A percentile compares a stretch with the other conserved stretches of the same genome.
These are phyloP conservation scores for Brassica nigra DNA, from an alignment of 345 rosid genomes.

Conservation along the genomic window DNA sequence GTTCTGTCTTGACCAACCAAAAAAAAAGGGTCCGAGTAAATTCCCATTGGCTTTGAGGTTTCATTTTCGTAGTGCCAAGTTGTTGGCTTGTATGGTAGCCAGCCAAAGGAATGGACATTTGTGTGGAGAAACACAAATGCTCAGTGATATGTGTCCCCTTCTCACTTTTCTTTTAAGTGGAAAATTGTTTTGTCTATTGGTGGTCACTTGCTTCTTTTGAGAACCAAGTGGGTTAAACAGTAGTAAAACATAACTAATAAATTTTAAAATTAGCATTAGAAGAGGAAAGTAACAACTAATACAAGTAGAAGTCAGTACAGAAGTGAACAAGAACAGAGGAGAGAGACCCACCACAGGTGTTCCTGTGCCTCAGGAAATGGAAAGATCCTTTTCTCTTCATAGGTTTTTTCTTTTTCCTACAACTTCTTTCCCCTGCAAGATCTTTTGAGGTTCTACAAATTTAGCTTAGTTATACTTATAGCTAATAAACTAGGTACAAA, in stretches of 20 bases:
- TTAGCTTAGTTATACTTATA: slow-evolving; percentile 35
- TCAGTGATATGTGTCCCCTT: slow-evolving; percentile 26
- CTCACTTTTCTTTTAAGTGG: slow-evolving; percentile 26
- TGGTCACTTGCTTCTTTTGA: slow-evolving; percentile 24
- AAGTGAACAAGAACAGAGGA: slow-evolving; percentile 10
- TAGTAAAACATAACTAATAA: slow-evolving; percentile 11
- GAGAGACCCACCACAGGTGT: slow-evolving; percentile 34
- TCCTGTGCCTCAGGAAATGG: slow-evolving; percentile 39
- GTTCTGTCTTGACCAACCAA: slow-evolving; percentile 22
- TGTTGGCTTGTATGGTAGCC: slow-evolving; percentile 37
- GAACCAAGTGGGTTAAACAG: slow-evolving; percentile 20
- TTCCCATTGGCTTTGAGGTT: slow-evolving; percentile 44
- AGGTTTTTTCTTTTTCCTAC: neutral
- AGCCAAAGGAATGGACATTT: slow-evolving; percentile 33
- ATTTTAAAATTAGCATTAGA: slow-evolving; percentile 18
- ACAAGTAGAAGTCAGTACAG: slow-evolving; percentile 30
- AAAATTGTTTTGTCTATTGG: slow-evolving; percentile 33
- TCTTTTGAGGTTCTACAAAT: slow-evolving; percentile 34
- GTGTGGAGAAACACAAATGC: slow-evolving; percentile 20
- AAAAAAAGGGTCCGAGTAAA: slow-evolving; percentile 15
- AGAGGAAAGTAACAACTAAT: slow-evolving; percentile 16
- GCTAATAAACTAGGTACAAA: slow-evolving; percentile 30
- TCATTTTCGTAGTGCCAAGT: slow-evolving; percentile 24
- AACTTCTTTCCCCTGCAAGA: slow-evolving; percentile 21
- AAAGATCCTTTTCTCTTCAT: slow-evolving; percentile 32